Base-by-base conservation (phyloP, 192 early-diverging fungal genomes). In the Coemansia sp. region DNA sequence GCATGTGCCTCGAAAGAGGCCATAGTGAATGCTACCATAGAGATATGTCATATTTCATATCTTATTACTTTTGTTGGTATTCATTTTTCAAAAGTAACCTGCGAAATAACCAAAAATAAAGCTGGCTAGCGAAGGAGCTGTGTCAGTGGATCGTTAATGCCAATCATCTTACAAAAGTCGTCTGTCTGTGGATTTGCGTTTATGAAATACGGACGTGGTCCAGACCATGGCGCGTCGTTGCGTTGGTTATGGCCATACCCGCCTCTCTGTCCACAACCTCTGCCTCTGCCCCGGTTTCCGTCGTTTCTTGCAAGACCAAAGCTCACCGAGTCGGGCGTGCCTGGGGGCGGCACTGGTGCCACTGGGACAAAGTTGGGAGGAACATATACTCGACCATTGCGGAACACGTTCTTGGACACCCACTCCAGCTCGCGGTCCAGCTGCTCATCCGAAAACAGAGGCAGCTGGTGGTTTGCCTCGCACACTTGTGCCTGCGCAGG, bases 151-250 rank as follows among this genome's bases (percentile, higher is more conserved):
- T 82, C 74, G 29, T 70, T 50, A 11, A 97, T 84, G 14, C 84
- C 83, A 9, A 95, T 48, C 74, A 90, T 71, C 0, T 79, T 64
- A 69, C 92, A 94, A 52, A 97, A 89, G 9, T 67, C 80, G 3
- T 76, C 84, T 6, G 93, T 97, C 72, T 98, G 96, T 3, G 93
- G 93, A 70, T 96, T 98, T 5, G 84, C 66, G 32, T 89, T 87
- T 12, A 83, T 55, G 17, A 69, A 54, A 10, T 74, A 39, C 15
- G 76, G 76, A 17, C 51, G 64, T 25, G 72, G 66, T 15, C 61
- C 72, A 14, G 49, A 19, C 65, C 62, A 60, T 17, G 35, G 41
- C 15, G 22, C 61, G 5, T 67, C 61, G 17, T 21, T 45, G 35
- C 29, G 27, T 10, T 66, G 45, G 1, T 59, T 62, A 1, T 59